Conservation (phyloP, 169 alveolate species). For the Amoebophrya sp. region DNA sequence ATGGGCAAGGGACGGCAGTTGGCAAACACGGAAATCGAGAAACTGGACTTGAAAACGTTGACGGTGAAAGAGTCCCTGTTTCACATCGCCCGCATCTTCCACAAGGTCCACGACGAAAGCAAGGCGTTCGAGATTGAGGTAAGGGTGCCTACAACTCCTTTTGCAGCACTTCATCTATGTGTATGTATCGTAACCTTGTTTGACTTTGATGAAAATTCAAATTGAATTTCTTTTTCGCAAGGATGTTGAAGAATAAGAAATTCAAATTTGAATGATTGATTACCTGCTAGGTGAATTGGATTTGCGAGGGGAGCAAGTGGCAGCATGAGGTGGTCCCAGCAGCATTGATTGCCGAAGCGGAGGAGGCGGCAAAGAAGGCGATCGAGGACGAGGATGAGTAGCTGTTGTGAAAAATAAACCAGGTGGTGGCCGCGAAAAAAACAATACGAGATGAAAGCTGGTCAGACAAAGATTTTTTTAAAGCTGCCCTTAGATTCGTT, state of each 20-base stretch:
- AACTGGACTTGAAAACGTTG: slow-evolving; percentile 51
- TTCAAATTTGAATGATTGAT: not conserved
- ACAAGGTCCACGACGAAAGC: slow-evolving; percentile 16
- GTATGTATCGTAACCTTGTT: not conserved
- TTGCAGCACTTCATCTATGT: not conserved
- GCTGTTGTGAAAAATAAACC: no score
- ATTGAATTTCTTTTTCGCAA: not conserved
- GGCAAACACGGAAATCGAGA: slow-evolving; percentile 87
- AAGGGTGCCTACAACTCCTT: not conserved
- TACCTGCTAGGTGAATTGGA: not conserved
- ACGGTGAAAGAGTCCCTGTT: slow-evolving; percentile 51
- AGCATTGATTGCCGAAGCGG: not conserved
- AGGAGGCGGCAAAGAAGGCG: not conserved
- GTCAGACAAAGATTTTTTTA: no score
- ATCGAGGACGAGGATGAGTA: slow-evolving; percentile 11
- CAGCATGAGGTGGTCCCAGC: slow-evolving; percentile 1
- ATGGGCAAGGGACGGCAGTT: slow-evolving; percentile 86
- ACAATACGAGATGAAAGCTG: no score
- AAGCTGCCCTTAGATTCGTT: no score
- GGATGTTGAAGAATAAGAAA: not conserved
- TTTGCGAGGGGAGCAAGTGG: slow-evolving; percentile 10
- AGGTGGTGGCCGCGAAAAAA: no score
- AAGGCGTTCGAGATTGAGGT: slow-evolving; percentile 14
- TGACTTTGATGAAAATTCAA: not conserved
- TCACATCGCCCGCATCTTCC: slow-evolving; percentile 31